Conservation (phyloP, 2,329 filamentous ascomycete species). For the Aspergillus nomiae region DNA sequence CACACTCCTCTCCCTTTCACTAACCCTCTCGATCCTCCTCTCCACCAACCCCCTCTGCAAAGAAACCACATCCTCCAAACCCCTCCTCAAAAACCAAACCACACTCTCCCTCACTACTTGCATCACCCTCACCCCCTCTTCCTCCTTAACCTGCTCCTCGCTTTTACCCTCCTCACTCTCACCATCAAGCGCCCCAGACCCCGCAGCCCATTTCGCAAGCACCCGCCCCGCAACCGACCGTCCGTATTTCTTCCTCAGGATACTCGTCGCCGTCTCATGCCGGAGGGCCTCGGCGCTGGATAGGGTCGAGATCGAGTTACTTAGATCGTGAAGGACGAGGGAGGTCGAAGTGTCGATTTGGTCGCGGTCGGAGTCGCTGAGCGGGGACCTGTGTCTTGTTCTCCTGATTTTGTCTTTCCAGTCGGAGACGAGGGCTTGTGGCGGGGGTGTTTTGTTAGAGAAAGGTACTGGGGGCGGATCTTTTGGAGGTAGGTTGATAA, state of each 20-base stretch:
- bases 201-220: slow-evolving; percentile 58
- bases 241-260: slow-evolving; percentile 73
- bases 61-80: slow-evolving; percentile 73
- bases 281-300: slow-evolving; percentile 81
- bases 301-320: slow-evolving; percentile 75
- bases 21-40: slow-evolving; percentile 76
- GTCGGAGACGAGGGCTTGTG: slow-evolving; percentile 60
- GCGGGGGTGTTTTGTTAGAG: slow-evolving; percentile 55
- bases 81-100: slow-evolving; percentile 76
- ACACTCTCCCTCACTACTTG: slow-evolving; percentile 78
- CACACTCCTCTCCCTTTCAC: slow-evolving; percentile 87
- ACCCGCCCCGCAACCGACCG: slow-evolving; percentile 61
- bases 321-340: slow-evolving; percentile 79
- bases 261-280: slow-evolving; percentile 69
- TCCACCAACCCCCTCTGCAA: slow-evolving; percentile 93
- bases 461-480: slow-evolving; percentile 89
- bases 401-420: background rate
- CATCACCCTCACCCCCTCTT: slow-evolving; percentile 67
- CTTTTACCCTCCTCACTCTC: slow-evolving; percentile 50
- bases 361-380: slow-evolving; percentile 82
- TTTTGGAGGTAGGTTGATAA: slow-evolving; percentile 78
- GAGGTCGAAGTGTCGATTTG: slow-evolving; percentile 87
- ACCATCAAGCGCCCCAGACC: slow-evolving; percentile 27
- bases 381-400: no score
- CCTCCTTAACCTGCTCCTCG: slow-evolving; percentile 70